Evolutionary conservation across 805 yeast species (phyloP), one percentile per base, ranked within the genome.

Genomic region (Kodamaea nitidulidarum): DNA sequence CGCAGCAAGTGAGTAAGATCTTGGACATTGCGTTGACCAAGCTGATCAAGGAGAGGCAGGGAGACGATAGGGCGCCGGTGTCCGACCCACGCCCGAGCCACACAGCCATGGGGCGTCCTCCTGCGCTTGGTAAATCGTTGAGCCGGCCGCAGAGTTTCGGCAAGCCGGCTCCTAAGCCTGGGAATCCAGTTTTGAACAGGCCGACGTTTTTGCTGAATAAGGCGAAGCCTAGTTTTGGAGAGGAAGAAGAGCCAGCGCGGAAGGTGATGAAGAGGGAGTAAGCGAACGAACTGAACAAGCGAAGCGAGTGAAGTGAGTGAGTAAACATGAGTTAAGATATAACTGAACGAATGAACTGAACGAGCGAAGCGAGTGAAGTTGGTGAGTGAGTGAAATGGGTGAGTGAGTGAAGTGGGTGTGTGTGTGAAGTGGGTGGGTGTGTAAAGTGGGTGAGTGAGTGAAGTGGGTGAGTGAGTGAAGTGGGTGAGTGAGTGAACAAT

Each of bases 1-100:
- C 95, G 2, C 82, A 79, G 44, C 90, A 84, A 57, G 76, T 85
- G 37, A 84, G 88, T 38, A 79, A 80, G 55, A 84, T 85, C 44
- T 67, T 85, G 47, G 87, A 85, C 5, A 84, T 85, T 29, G 93
- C 93, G 1, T 76, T 85, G 51, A 82, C 85, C 50, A 87, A 87
- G 34, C 85, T 90, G 0, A 82, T 90, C 38, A 65, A 62, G 42
- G 71, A 68, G 47, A 63, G 56, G 33, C 69, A 66, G 43, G 63
- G 11, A 3, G 21, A 30, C 21, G 32, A 16, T 3, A 16, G 30
- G 12, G 18, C 41, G 7, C 21, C 33, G n/a, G 17, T 21, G 15
- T 10, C 28, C 10, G 18, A 7, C n/a, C n/a, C n/a, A n/a, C n/a
- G n/a, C n/a, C n/a, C n/a, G n/a, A n/a, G n/a, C n/a, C n/a, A n/a